These are phyloP conservation scores for Camellia oleifera DNA, from an alignment of 179 eudicot species.

Conservation along the genomic window DNA sequence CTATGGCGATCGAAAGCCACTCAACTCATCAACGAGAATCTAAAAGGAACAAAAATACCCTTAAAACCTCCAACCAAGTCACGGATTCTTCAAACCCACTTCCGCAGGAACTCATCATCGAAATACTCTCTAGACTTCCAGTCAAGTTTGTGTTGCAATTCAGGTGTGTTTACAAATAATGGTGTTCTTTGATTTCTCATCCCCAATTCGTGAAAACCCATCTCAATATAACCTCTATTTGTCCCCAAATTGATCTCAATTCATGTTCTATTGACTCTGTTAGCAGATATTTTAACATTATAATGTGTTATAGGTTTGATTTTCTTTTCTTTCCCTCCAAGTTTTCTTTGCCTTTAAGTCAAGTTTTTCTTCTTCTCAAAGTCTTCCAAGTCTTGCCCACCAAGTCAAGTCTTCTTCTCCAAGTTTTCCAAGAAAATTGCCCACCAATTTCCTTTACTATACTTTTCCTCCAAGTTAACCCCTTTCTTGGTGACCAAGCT, in stretches of 20 bases:
- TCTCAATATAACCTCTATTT: conserved; percentile 6
- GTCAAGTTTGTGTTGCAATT: conserved; percentile 27
- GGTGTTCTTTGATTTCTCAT: conserved; percentile 27
- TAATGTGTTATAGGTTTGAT: too few relatives aligned
- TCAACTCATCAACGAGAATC: neutral
- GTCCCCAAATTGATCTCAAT: conserved; percentile 11
- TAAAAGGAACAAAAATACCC: neutral
- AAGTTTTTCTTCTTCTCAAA: too few relatives aligned
- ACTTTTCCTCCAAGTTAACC: too few relatives aligned
- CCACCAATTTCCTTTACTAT: too few relatives aligned
- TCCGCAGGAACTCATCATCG: conserved; percentile 21
- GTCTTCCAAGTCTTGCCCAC: too few relatives aligned
- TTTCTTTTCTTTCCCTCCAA: too few relatives aligned
- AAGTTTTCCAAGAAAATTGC: too few relatives aligned
- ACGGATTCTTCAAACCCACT: neutral
- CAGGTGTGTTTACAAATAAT: conserved; percentile 30
- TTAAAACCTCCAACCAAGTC: neutral
- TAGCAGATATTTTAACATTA: too few relatives aligned
- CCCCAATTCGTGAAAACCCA: conserved; percentile 25
- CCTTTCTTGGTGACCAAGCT: too few relatives aligned
- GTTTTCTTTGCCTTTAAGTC: too few relatives aligned
- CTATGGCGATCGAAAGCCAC: neutral
- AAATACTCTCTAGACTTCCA: conserved; percentile 28
- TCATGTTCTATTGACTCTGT: conserved; percentile 15
- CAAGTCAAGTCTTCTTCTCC: too few relatives aligned